Evolutionary conservation across 805 yeast species (phyloP), one percentile per base, ranked within the genome.

Genomic region (Pichia gijzeniarum): DNA sequence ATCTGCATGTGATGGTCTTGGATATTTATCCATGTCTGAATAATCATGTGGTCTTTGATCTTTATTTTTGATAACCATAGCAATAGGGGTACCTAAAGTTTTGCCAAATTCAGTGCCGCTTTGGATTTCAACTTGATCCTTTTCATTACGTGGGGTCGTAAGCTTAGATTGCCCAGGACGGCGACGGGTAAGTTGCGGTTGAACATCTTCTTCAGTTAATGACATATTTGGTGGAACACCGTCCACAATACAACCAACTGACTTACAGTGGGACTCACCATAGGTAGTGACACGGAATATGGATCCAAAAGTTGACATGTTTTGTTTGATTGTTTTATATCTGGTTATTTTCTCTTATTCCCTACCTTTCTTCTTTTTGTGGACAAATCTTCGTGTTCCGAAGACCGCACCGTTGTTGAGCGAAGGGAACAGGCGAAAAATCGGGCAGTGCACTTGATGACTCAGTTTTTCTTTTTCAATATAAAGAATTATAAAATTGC

Each of bases 1-100:
- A 67, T 93, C 99, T 17, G 99, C 98, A 67, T 93, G 99, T 27
- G 96, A 86, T 22, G 99, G 99, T 67, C 99, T 81, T 55, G 99
- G 99, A 70, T 80, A 93, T 53, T 84, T 74, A 63, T 90, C 98
- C 67, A 95, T 93, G 60, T 91, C 98, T 21, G 86, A 76, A 73
- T 93, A 93, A 67, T 93, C 99, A 53, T 88, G 80, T 12, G 99
- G 99, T 62, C 98, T 79, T 64, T 93, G 99, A 69, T 93, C 99
- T 70, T 93, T 89, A 65, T 93, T 93, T 59, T 74, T 74, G 19
- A 93, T 95, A 46, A 90, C 61, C 96, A 93, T 87, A 10, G 86
- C 97, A 48, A 93, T 85, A 21, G 99, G 98, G 28, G 96, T 86
- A 32, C 99, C 99, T 51, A 93, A 72, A 40, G 98, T 85, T 58